Conservation (phyloP, 1,284 basidiomycete species). For the Chalciporus sp. region DNA sequence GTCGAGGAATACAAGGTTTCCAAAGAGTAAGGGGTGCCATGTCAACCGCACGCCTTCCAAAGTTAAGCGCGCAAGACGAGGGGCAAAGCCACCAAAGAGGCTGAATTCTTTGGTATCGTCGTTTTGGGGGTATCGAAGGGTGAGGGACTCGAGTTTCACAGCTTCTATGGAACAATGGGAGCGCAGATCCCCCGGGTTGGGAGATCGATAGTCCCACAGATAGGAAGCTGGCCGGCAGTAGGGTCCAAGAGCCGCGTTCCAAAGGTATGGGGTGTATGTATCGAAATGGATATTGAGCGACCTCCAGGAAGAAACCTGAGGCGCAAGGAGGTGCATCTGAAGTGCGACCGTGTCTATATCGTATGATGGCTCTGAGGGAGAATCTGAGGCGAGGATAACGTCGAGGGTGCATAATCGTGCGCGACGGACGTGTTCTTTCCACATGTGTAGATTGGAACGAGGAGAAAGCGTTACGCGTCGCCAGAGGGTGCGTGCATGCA, state of each 20-base stretch:
- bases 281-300: slow-evolving; percentile 60
- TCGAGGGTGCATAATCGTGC: slow-evolving; percentile 61
- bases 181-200: slow-evolving; percentile 4
- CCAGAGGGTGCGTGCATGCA: slow-evolving; percentile 63
- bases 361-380: slow-evolving; percentile 25
- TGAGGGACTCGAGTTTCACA: slow-evolving; percentile 53
- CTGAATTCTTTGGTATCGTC: slow-evolving; percentile 67
- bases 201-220: slow-evolving; percentile 28
- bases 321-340: slow-evolving; percentile 56
- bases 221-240: slow-evolving; percentile 39
- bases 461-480: slow-evolving; percentile 52
- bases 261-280: slow-evolving; percentile 60
- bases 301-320: slow-evolving; percentile 56
- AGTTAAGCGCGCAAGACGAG: slow-evolving; percentile 52
- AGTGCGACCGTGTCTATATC: slow-evolving; percentile 56
- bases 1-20: slow-evolving; percentile 61
- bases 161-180: slow-evolving; percentile 31
- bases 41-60: slow-evolving; percentile 64
- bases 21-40: slow-evolving; percentile 62
- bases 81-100: slow-evolving; percentile 64
- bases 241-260: slow-evolving; percentile 60
- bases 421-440: slow-evolving; percentile 58
- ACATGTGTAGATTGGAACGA: slow-evolving; percentile 47
- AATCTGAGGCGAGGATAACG: slow-evolving; percentile 45
- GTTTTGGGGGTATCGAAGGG: slow-evolving; percentile 60